These are phyloP conservation scores for Tetradesmus lagerheimii DNA, from an alignment of 139 green algal genomes.

Conservation along the genomic window DNA sequence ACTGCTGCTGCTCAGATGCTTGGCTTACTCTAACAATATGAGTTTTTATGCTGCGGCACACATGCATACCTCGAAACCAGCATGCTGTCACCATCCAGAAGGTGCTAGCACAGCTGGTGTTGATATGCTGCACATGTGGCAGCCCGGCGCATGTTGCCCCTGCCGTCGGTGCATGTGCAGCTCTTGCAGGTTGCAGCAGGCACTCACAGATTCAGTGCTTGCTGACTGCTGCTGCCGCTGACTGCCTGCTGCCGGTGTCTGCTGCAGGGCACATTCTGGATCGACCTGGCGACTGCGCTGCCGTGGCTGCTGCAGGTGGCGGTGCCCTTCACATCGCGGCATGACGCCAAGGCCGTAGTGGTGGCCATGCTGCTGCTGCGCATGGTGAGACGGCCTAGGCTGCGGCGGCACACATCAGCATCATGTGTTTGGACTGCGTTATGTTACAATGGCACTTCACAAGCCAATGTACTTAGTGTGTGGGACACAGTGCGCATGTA, in stretches of 20 bases:
- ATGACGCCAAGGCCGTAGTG: not conserved
- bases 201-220: no score
- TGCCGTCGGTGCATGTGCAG: no score
- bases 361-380: not conserved
- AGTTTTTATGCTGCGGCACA: no score
- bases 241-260: not conserved
- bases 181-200: no score
- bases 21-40: not conserved
- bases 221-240: not conserved
- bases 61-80: no score
- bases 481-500: no score
- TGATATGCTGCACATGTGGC: no score
- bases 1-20: not conserved
- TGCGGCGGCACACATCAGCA: not conserved
- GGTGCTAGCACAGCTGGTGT: no score
- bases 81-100: no score
- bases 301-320: not conserved
- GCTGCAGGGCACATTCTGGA: not conserved
- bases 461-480: no score
- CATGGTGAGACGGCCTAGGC: not conserved
- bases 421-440: not conserved
- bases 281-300: not conserved
- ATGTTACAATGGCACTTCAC: no score
- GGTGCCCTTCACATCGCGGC: not conserved
- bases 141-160: no score